phyloP scores from a whole-genome alignment of 176 grass and related monocot species.

The Carex parvula region DNA sequence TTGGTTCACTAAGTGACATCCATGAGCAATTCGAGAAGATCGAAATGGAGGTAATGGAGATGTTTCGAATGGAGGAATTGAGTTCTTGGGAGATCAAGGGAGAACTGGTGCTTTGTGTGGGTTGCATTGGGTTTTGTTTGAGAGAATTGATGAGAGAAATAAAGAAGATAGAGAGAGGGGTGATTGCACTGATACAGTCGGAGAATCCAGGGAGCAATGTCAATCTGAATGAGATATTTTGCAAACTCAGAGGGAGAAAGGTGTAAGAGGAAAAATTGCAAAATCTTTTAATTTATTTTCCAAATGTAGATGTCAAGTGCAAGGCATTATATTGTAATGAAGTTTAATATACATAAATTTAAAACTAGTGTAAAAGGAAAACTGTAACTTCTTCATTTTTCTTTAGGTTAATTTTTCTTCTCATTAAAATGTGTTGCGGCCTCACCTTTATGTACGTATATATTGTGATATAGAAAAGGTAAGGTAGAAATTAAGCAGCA shows the following conservation, averaged over 20 bases:
- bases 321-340: background rate
- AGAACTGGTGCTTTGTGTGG: constrained; percentile 26
- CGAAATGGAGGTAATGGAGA: constrained; percentile 28
- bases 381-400: too few relatives aligned
- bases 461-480: background rate
- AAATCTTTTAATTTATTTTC: background rate
- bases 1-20: background rate
- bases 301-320: background rate
- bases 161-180: constrained; percentile 38
- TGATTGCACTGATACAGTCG: constrained; percentile 49
- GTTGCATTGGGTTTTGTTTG: constrained; percentile 49
- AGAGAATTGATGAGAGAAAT: constrained; percentile 42
- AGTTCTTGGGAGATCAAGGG: background rate
- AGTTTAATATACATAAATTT: background rate
- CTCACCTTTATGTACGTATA: background rate
- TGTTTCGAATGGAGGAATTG: constrained; percentile 24
- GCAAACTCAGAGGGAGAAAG: constrained; percentile 26
- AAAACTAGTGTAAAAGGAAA: background rate
- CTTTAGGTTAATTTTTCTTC: background rate
- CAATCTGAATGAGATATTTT: constrained; percentile 29
- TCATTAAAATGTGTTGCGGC: background rate
- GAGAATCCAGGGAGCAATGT: constrained; percentile 39
- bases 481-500: background rate
- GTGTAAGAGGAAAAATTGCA: constrained; percentile 3
- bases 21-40: constrained; percentile 11